Evolutionary conservation across 1,284 basidiomycete genomes (phyloP), one percentile per base, ranked within the genome.

Genomic region (Flammula alnicola): DNA sequence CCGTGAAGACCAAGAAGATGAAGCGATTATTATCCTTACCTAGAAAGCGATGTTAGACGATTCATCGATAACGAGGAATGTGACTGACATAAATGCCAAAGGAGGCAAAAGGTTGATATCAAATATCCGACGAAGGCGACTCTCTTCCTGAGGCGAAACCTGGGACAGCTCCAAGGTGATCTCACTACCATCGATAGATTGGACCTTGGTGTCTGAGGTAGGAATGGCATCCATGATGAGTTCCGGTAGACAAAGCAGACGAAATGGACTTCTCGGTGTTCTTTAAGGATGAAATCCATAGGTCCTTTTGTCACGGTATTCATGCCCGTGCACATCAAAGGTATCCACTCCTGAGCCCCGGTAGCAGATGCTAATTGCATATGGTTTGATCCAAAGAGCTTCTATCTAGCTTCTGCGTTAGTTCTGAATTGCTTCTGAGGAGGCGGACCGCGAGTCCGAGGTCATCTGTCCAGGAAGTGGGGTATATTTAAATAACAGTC

Each of bases 21-120:
- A 31, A 36, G n/a, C n/a, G n/a, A n/a, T n/a, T n/a, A n/a, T n/a
- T n/a, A n/a, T n/a, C n/a, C n/a, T n/a, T n/a, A n/a, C n/a, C n/a
- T n/a, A n/a, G n/a, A n/a, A n/a, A n/a, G n/a, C n/a, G 20, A 29
- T 16, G 29, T 14, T 33, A 16, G 1, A 27, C 29, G 22, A 31
- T 5, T 8, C 25, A 5, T 11, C 16, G n/a, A 39, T 14, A 14
- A 38, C 6, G n/a, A 22, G 36, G 10, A 19, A 26, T 42, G 16
- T 37, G 26, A 57, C 61, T 50, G 45, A 75, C 74, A 76, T 75
- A 54, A 75, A 65, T 5, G 72, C 68, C 44, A 76, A 54, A 2
- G 73, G 73, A 27, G 73, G 72, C 4, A 76, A 54, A 27, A 76
- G 60, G 43, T 62, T 67, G 26, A 68, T 58, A 51, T 76, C 74